Base-by-base conservation (phyloP, 768 basidiomycete species). In the Lepiota venenata region DNA sequence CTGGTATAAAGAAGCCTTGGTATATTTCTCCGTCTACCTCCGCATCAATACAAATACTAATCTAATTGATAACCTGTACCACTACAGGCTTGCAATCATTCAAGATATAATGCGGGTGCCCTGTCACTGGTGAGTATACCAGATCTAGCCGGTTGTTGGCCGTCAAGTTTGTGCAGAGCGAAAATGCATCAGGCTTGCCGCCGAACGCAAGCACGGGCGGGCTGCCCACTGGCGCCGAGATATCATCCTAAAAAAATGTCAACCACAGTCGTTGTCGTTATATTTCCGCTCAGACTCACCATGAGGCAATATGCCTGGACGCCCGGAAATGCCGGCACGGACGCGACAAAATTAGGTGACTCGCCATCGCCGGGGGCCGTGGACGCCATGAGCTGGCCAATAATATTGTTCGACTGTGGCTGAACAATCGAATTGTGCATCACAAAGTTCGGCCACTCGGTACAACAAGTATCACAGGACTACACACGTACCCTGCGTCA, bases 301-400 rank as follows among this genome's bases (percentile, higher is more conserved):
- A 73, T 69, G 11, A 69, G 70, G 51, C 74, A 77, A 50, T 73
- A 76, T 0, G 65, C 60, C 56, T 75, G 74, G 25, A 69, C 66
- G 1, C 74, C 74, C 2, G 76, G 73, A 64, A 75, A 75, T 1
- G 73, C 67, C 43, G 74, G 75, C 46, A 71, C 71, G 14, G 72
- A 74, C 2, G 74, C 72, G n/a, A 76, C 73, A 51, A 77, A 77
- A 40, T 66, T 68, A 22, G 73, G 74, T 3, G 74, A 74, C 59
- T 77, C 73, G 37, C 76, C 76, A 47, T 71, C 68, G 14, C 65
- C 61, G 9, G 74, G 66, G 15, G 63, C 65, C 9, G 66, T 70
- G 7, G 73, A 74, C 6, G 74, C 64, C 67, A 75, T 72, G 37
- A 71, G 61, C 53, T 75, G 67, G 4, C 64, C 65, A 7, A 71